Evolutionary conservation across 345 rosid species (phyloP).

Genomic region (Euphorbia peplus): DNA sequence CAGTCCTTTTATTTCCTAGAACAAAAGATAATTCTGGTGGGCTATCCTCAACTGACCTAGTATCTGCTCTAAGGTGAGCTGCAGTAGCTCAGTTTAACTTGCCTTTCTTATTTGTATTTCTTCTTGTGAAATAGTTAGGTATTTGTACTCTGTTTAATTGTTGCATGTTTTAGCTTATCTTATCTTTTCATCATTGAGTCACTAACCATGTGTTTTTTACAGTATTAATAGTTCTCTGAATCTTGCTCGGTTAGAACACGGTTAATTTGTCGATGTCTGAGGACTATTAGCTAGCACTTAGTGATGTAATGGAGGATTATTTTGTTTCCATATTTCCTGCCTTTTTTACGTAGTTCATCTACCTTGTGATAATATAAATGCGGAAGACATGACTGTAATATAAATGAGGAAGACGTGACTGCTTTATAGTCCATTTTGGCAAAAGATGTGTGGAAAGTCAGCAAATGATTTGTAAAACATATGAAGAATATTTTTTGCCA

Average conservation of each 20-base stretch:
- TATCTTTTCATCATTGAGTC: background rate
- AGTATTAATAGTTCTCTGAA: background rate
- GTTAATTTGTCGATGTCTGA: background rate
- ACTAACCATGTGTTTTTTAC: background rate
- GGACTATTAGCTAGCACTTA: background rate
- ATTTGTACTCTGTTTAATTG: background rate
- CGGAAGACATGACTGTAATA: too few species aligned
- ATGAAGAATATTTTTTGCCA: background rate
- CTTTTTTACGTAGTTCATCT: background rate
- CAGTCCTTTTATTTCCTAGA: conserved; percentile 66
- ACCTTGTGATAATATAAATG: background rate
- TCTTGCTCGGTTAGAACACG: background rate
- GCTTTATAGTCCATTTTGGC: background rate
- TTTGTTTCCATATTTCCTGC: background rate
- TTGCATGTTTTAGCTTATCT: background rate
- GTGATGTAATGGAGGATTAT: background rate
- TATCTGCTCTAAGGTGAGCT: conserved; percentile 57
- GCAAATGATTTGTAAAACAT: background rate
- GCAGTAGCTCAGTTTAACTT: background rate
- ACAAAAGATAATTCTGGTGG: conserved; percentile 48
- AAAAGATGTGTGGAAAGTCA: background rate
- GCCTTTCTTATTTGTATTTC: background rate
- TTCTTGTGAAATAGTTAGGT: background rate
- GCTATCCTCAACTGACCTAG: conserved; percentile 57
- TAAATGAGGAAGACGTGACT: background rate